phyloP scores from a whole-genome alignment of 1,284 basidiomycete genomes.

The Kwoniella shivajii region DNA sequence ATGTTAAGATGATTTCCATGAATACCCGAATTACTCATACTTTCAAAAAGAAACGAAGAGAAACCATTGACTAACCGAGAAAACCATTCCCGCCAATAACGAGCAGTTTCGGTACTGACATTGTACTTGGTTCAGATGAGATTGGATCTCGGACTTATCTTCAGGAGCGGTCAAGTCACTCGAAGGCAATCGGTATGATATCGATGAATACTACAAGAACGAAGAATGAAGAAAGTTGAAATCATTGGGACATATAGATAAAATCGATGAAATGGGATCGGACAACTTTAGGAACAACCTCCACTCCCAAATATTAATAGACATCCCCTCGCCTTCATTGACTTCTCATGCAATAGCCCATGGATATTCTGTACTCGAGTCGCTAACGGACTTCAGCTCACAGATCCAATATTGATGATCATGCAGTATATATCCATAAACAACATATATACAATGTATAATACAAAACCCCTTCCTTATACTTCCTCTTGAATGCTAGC shows the following conservation, averaged over 20 bases:
- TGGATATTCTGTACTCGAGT: too few species aligned
- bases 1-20: neutral
- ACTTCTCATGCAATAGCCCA: too few species aligned
- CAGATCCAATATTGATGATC: neutral
- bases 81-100: conserved; percentile 95
- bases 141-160: neutral
- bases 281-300: conserved; percentile 7
- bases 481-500: too few species aligned
- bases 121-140: neutral
- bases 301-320: neutral
- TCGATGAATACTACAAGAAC: neutral
- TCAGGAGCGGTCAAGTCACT: neutral
- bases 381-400: too few species aligned
- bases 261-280: conserved; percentile 3
- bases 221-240: neutral
- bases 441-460: too few species aligned
- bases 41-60: neutral
- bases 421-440: too few species aligned
- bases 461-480: too few species aligned
- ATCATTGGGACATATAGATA: neutral
- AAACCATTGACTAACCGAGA: conserved; percentile 63
- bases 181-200: neutral
- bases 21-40: neutral
- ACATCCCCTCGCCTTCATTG: too few species aligned
- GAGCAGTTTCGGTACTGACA: conserved; percentile 59